Evolutionary conservation across 1,284 basidiomycete species (phyloP), one percentile per base, ranked within the genome.

Genomic region (Athelia sp.): DNA sequence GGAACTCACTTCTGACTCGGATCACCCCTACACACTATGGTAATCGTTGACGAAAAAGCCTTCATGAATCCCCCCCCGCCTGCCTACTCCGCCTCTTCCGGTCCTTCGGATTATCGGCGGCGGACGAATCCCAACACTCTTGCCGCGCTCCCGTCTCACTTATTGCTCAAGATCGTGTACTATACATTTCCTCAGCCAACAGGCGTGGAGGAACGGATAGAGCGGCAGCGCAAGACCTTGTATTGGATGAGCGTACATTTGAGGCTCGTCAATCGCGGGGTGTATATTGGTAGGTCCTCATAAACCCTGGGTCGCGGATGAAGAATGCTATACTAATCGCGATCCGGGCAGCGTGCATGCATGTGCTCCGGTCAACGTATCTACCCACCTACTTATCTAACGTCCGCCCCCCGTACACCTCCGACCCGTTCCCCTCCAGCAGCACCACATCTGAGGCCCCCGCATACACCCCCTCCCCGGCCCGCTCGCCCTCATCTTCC

Each of bases 351-450:
- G 86, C 86, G 9, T 87, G 79, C 62, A 89, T 89, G 86, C 82
- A 89, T 58, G 76, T 89, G 47, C 72, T 90, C 10, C 78, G 89
- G 26, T 87, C 85, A 0, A 79, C 79, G 2, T 89, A 87, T 60
- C 70, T 90, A 43, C 75, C 80, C 4, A 69, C 77, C 1, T 91
- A 90, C 60, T 65, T 68, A n/a, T 66, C 70, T 9, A 74, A 83
- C 46, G 73, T 90, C 52, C 77, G 79, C 26, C 61, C 71, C 0
- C 84, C 84, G 0, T 88, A 89, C 65, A 73, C 82, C 3, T 83
- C 83, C 46, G 86, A 90, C 59, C 87, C 87, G 0, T 90, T 89
- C 65, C 87, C 87, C 0, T 64, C 71, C 49, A 55, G 61, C 35
- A 53, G 63, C 19, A 49, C 60, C 54, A 52, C n/a, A n/a, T n/a